A percentile compares a stretch with the other conserved stretches of the same genome.
Evolutionary conservation across 2,329 filamentous ascomycete species (phyloP).

Genomic region (Claviceps pusilla): DNA sequence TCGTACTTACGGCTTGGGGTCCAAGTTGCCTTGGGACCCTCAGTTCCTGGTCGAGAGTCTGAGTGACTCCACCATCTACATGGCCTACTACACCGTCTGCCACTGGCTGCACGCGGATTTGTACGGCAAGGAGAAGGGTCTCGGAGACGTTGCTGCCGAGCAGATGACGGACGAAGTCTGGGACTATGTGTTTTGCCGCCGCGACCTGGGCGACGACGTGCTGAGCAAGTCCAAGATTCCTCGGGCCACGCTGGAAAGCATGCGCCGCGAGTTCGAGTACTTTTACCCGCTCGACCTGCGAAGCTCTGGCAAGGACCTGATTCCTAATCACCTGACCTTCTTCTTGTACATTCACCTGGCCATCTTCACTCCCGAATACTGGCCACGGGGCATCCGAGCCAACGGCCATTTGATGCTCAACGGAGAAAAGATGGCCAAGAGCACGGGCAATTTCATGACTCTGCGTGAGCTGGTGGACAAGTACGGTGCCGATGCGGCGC

Average conservation of each 20-base stretch:
- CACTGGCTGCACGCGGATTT: conserved; percentile 67
- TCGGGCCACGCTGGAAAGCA: conserved; percentile 55
- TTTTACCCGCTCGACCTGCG: conserved; percentile 89
- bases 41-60: conserved; percentile 84
- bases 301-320: conserved; percentile 81
- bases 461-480: conserved; percentile 74
- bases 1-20: conserved; percentile 79
- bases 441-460: conserved; percentile 93
- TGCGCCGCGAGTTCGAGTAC: conserved; percentile 90
- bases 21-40: conserved; percentile 86
- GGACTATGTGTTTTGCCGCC: conserved; percentile 84
- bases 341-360: conserved; percentile 89
- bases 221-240: conserved; percentile 53
- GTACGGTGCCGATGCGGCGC: conserved; percentile 84
- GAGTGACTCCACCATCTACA: conserved; percentile 86
- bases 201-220: conserved; percentile 52
- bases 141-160: conserved; percentile 55
- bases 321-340: conserved; percentile 89
- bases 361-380: conserved; percentile 75
- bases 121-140: conserved; percentile 60
- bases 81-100: conserved; percentile 59
- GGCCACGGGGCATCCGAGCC: conserved; percentile 70
- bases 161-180: conserved; percentile 92
- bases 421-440: conserved; percentile 97
- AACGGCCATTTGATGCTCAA: conserved; percentile 93